A percentile compares a stretch with the other conserved stretches of the same genome.
These are phyloP conservation scores for Thermomucor indicae-seudaticae DNA, from an alignment of 371 early-diverging fungal genomes.

Conservation along the genomic window DNA sequence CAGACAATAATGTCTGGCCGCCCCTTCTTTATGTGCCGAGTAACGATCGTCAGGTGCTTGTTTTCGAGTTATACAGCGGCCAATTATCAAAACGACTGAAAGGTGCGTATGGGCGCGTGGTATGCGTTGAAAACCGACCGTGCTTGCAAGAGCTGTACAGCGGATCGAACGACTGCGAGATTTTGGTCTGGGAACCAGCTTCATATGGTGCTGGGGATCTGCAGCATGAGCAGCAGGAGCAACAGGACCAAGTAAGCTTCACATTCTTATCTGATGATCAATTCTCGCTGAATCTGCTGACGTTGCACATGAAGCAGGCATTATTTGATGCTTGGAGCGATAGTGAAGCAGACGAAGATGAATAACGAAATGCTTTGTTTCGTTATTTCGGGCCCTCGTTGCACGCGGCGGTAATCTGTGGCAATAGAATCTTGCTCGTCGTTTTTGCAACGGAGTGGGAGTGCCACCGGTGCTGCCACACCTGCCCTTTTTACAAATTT, in stretches of 20 bases:
- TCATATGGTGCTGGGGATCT: constrained; percentile 11
- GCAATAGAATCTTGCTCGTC: too few species aligned
- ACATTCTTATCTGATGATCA: not conserved
- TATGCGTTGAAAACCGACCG: constrained; percentile 55
- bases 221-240: constrained; percentile 1
- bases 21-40: constrained; percentile 58
- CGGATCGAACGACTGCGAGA: constrained; percentile 63
- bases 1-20: constrained; percentile 42
- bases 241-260: not conserved
- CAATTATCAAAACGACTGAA: constrained; percentile 45
- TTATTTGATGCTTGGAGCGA: constrained; percentile 23
- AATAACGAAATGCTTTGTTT: not conserved
- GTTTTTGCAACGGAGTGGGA: too few species aligned
- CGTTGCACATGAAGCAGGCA: not conserved
- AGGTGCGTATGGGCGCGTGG: constrained; percentile 65
- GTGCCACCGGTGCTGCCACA: too few species aligned
- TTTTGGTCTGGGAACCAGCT: constrained; percentile 65
- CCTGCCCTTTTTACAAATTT: too few species aligned
- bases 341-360: constrained; percentile 11
- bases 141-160: constrained; percentile 60
- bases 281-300: not conserved
- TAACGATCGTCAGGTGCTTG: constrained; percentile 55
- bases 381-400: not conserved
- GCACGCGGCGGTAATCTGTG: too few species aligned
- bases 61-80: constrained; percentile 61